These are phyloP conservation scores for Solanum tacnaense DNA, from an alignment of 257 asterid species.

Conservation along the genomic window DNA sequence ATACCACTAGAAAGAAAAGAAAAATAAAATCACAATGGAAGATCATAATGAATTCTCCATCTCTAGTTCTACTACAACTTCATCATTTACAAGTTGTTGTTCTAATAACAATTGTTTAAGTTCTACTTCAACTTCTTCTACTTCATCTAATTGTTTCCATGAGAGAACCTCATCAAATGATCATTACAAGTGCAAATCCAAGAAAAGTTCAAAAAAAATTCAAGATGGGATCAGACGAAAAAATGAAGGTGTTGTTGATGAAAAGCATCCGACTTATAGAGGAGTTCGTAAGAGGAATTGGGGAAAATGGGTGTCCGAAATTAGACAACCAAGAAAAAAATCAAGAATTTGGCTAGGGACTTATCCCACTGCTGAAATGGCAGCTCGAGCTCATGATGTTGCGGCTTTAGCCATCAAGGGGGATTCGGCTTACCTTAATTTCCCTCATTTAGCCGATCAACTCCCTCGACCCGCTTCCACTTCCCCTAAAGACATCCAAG, in stretches of 20 bases:
- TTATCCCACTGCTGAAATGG: constrained; percentile 86
- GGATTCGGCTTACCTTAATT: constrained; percentile 62
- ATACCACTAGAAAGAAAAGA: neutral
- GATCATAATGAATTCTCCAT: constrained; percentile 10
- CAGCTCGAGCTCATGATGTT: constrained; percentile 93
- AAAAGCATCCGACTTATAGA: constrained; percentile 50
- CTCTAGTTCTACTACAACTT: constrained; percentile 8
- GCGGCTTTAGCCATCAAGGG: constrained; percentile 91
- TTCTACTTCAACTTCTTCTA: constrained; percentile 13
- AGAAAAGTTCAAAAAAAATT: neutral
- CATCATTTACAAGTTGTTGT: constrained; percentile 13
- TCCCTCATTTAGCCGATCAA: constrained; percentile 53
- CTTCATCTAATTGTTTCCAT: constrained; percentile 10
- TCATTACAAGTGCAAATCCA: constrained; percentile 1
- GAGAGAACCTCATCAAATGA: neutral
- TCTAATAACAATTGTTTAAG: neutral
- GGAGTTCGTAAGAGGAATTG: constrained; percentile 84
- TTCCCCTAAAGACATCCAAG: constrained; percentile 77
- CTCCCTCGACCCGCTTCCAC: constrained; percentile 67
- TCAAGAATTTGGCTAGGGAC: constrained; percentile 95
- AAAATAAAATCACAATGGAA: constrained; percentile 27
- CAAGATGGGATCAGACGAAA: constrained; percentile 5
- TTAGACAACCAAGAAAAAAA: constrained; percentile 82
- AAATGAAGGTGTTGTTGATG: constrained; percentile 6
- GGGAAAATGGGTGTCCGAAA: constrained; percentile 96